These are phyloP conservation scores for Bruguiera parviflora DNA, from an alignment of 345 rosid species.

Conservation along the genomic window DNA sequence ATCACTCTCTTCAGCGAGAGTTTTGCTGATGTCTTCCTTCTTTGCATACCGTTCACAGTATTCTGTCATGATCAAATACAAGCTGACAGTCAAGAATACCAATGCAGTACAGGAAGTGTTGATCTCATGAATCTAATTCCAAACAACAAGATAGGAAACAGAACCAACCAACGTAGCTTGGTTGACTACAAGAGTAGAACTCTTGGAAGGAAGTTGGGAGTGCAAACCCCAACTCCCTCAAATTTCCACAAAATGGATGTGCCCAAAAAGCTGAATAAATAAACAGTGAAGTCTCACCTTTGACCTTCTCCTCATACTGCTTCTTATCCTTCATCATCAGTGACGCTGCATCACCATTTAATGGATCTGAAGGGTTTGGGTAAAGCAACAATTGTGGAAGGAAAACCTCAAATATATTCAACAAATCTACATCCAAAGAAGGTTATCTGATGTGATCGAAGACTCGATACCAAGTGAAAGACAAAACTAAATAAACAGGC, in stretches of 20 bases:
- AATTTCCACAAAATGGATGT: background rate
- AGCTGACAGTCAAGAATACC: background rate
- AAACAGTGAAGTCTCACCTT: slow-evolving; percentile 17
- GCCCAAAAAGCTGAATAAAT: background rate
- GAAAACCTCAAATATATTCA: slow-evolving; percentile 39
- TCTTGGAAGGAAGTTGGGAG: too few relatives aligned
- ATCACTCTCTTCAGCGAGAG: slow-evolving; percentile 23
- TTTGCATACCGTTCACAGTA: slow-evolving; percentile 37
- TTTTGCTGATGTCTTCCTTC: slow-evolving; percentile 21
- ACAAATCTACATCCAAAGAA: slow-evolving; percentile 30
- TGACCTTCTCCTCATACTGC: slow-evolving; percentile 33
- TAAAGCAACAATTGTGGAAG: slow-evolving; percentile 40
- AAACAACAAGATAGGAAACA: background rate
- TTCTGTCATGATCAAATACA: slow-evolving; percentile 18
- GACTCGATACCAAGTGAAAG: background rate
- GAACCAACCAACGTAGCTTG: too few relatives aligned
- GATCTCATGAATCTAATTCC: background rate
- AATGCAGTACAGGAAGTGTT: background rate
- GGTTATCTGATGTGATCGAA: background rate
- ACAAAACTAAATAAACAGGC: background rate
- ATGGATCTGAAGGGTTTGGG: slow-evolving; percentile 39
- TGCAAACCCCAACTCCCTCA: too few relatives aligned
- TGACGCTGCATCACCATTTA: slow-evolving; percentile 41
- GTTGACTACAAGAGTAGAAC: too few relatives aligned
- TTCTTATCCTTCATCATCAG: slow-evolving; percentile 37